phyloP scores from a whole-genome alignment of 257 asterid genomes.

The Cynanchum wilfordii region DNA sequence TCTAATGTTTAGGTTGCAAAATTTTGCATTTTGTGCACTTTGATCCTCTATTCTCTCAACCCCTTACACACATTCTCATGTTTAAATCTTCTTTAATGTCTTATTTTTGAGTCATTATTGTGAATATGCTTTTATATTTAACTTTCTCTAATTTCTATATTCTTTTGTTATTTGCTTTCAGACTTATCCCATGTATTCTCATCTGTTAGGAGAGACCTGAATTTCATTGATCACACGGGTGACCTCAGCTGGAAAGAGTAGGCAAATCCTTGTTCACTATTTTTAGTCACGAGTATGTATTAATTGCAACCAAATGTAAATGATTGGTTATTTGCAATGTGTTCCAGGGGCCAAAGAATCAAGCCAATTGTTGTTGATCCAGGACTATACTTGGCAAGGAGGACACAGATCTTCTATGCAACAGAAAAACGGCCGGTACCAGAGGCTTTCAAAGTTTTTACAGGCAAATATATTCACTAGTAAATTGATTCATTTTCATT shows the following conservation, averaged over 20 bases:
- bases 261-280: conserved; percentile 46
- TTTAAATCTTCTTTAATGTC: neutral
- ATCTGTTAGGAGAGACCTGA: conserved; percentile 74
- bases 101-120: conserved; percentile 5
- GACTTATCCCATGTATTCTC: conserved; percentile 95
- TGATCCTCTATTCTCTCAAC: too few relatives aligned
- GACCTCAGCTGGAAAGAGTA: conserved; percentile 99
- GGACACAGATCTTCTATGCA: conserved; percentile 80
- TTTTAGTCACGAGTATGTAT: conserved; percentile 10
- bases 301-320: conserved; percentile 5
- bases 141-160: conserved; percentile 14
- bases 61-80: neutral
- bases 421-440: conserved; percentile 93
- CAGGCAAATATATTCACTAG: conserved; percentile 44
- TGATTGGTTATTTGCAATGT: conserved; percentile 23
- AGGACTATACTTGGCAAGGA: conserved; percentile 79
- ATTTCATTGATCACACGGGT: conserved; percentile 91
- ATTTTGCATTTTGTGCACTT: neutral
- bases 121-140: conserved; percentile 12
- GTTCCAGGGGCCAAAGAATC: conserved; percentile 70
- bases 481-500: neutral
- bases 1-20: neutral
- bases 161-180: conserved; percentile 37
- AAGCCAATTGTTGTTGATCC: conserved; percentile 93
- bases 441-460: conserved; percentile 78